phyloP scores from a whole-genome alignment of 2,329 filamentous ascomycete genomes.

The Diaporthe vaccinii region DNA sequence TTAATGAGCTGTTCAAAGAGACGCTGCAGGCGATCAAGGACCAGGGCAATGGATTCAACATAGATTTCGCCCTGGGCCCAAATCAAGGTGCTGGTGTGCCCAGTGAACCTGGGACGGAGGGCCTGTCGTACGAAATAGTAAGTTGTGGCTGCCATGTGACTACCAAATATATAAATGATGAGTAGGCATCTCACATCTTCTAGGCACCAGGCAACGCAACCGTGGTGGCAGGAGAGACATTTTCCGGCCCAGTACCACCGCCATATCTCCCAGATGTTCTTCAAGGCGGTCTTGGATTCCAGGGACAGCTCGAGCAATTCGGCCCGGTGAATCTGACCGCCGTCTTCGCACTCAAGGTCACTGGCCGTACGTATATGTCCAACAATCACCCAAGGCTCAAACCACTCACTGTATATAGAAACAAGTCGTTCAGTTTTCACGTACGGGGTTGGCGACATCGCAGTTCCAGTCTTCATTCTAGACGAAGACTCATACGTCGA shows the following conservation, averaged over 20 bases:
- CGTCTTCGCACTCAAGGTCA: conserved; percentile 24
- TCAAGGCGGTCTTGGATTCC: conserved; percentile 19
- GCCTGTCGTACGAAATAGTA: conserved; percentile 23
- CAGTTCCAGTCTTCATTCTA: neutral
- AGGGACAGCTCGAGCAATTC: conserved; percentile 17
- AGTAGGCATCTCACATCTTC: conserved; percentile 30
- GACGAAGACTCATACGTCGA: conserved; percentile 35
- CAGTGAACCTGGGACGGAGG: conserved; percentile 23
- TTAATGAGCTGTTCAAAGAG: conserved; percentile 36
- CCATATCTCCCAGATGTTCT: conserved; percentile 29
- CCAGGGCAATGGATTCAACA: conserved; percentile 52
- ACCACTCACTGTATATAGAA: neutral
- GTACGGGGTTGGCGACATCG: neutral
- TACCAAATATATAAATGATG: conserved; percentile 44
- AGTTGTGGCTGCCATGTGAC: conserved; percentile 50
- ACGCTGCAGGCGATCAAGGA: conserved; percentile 49
- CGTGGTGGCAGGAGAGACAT: conserved; percentile 3
- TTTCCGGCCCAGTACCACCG: conserved; percentile 19
- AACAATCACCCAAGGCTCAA: neutral
- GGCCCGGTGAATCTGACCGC: conserved; percentile 16
- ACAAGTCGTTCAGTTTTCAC: neutral
- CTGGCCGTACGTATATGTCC: neutral
- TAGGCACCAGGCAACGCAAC: conserved; percentile 32
- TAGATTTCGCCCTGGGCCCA: conserved; percentile 62
- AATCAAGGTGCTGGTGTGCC: conserved; percentile 61